Evolutionary conservation across 176 grass and related monocot genomes (phyloP).

Genomic region (Areca catechu): DNA sequence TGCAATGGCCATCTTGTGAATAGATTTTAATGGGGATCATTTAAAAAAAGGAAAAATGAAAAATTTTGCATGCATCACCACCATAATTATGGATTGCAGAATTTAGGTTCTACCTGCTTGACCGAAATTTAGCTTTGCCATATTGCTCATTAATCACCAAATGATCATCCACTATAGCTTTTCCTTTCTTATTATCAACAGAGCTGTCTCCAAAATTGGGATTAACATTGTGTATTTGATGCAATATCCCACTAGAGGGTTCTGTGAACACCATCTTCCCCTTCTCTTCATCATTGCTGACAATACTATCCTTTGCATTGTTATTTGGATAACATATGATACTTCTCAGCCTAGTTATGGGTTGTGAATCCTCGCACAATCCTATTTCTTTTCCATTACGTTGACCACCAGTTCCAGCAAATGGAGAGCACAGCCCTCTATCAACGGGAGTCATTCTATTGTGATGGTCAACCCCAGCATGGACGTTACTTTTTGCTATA

Average conservation of each 20-base stretch:
- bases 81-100: no score
- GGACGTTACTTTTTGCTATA: constrained; percentile 12
- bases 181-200: constrained; percentile 26
- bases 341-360: background rate
- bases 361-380: background rate
- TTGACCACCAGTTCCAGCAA: background rate
- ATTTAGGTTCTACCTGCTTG: no score
- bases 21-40: no score
- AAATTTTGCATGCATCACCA: constrained; percentile 1
- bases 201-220: constrained; percentile 15
- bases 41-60: background rate
- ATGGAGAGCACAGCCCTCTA: background rate
- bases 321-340: background rate
- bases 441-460: no score
- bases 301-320: constrained; percentile 6
- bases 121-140: constrained; percentile 15
- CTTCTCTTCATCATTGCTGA: constrained; percentile 9
- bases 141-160: background rate
- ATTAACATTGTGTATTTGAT: constrained; percentile 18
- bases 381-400: background rate
- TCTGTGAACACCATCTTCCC: constrained; percentile 4
- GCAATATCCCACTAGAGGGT: no score
- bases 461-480: no score
- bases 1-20: no score
- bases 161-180: constrained; percentile 23